Evolutionary conservation across 768 basidiomycete genomes (phyloP).

Genomic region (Lentinula guzmanii): DNA sequence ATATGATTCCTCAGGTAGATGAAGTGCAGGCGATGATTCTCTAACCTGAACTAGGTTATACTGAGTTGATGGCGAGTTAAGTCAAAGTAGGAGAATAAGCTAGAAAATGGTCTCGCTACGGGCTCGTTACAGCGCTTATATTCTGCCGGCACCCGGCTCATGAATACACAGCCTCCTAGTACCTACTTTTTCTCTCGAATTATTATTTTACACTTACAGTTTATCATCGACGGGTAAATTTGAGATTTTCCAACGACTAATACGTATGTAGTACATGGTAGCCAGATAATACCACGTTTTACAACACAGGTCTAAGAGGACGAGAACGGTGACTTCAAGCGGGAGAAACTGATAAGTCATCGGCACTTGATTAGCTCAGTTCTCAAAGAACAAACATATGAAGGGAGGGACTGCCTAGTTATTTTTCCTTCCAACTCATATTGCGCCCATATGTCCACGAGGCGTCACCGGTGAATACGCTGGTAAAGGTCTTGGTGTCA

Average conservation of each 20-base stretch:
- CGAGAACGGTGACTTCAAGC: neutral
- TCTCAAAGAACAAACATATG: neutral
- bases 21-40: neutral
- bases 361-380: neutral
- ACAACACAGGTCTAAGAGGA: too few species aligned
- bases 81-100: neutral
- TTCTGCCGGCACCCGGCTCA: too few species aligned
- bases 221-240: too few species aligned
- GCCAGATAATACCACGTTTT: too few species aligned
- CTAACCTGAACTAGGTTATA: neutral
- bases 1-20: neutral
- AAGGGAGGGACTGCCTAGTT: neutral
- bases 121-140: too few species aligned
- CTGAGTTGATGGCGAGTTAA: neutral
- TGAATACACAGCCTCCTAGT: too few species aligned
- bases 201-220: too few species aligned
- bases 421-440: neutral
- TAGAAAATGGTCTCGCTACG: neutral
- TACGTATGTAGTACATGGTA: too few species aligned
- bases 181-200: too few species aligned
- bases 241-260: too few species aligned
- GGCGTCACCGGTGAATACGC: slow-evolving; percentile 2
- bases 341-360: neutral
- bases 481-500: neutral
- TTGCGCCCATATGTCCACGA: slow-evolving; percentile 1